phyloP scores from a whole-genome alignment of 306 rosid species.

The Dicorynia guianensis region DNA sequence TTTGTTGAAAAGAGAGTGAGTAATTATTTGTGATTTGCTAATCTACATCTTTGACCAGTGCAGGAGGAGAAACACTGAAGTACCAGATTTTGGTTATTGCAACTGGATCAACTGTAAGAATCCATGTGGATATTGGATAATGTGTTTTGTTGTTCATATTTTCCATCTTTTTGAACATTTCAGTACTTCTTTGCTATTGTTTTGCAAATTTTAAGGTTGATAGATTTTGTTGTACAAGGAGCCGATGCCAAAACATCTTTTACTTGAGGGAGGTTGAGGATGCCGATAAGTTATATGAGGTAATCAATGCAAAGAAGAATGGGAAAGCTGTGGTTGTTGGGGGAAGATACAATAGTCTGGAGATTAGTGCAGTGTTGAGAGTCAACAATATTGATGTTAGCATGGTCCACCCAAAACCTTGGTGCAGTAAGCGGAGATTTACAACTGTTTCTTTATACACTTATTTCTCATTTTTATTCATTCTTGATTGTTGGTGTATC shows the following conservation, averaged over 20 bases:
- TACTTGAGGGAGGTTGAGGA: too few relatives aligned
- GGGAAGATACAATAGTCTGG: constrained; percentile 97
- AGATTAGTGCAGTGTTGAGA: constrained; percentile 83
- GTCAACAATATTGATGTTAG: constrained; percentile 77
- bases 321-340: constrained; percentile 95
- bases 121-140: constrained; percentile 20
- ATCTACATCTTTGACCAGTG: constrained; percentile 47
- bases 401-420: constrained; percentile 97
- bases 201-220: constrained; percentile 79
- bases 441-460: constrained; percentile 7
- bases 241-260: too few relatives aligned
- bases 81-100: constrained; percentile 84
- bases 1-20: not conserved
- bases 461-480: constrained; percentile 2
- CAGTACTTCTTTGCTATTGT: constrained; percentile 16
- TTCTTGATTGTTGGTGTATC: not conserved
- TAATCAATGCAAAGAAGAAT: constrained; percentile 77
- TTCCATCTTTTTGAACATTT: constrained; percentile 24
- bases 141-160: constrained; percentile 25
- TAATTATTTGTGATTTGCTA: not conserved
- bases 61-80: constrained; percentile 70
- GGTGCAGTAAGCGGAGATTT: constrained; percentile 78
- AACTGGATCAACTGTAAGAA: constrained; percentile 88
- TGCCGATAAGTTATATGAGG: constrained; percentile 75
- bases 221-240: too few relatives aligned